Base-by-base conservation (phyloP, 225 moss, liverwort and hornwort species). In the Polytrichum formosum region DNA sequence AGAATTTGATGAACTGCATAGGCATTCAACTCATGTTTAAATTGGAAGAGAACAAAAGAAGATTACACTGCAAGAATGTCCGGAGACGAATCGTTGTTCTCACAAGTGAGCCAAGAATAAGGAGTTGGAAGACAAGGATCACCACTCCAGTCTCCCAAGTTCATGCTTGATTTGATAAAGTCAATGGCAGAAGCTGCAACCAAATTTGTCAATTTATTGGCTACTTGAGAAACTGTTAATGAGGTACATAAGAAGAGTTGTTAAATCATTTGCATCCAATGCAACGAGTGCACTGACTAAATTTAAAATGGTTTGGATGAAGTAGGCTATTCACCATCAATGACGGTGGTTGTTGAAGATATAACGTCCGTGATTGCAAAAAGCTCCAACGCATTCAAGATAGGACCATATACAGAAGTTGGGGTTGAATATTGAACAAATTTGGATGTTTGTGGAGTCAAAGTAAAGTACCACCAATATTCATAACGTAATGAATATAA, bases 121-220 rank as follows among this genome's bases (percentile, higher is more conserved):
- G 78, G 28, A 62, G 22, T 56, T 35, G 82, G 85, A 56, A 73
- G 62, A 37, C 81, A 82, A 20, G 79, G 74, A 56, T 77, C 80
- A 16, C 80, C 84, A 6, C 74, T 82, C 75, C 82, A 82, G 13
- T 72, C 26, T 0, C 61, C 26, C 35, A 82, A 75, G 18, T 72
- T 78, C 75, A 82, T 65, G 23, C 1, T 53, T 20, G 1, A 16
- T 69, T 75, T 73, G 60, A 82, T 78, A 13, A 0, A 1, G 55
- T 78, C 69, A 53, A 82, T 72, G 13, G 75, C 72, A 4, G 20
- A 23, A 4, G 68, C 78, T 82, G 72, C 72, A 69, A 16, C 16
- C 33, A 4, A n/a, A 0, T 53, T 20, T 21, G 31, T 7, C 35
- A 13, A 35, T 46, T 46, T 26, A 6, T 68, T 54, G 67, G 29